Conservation (phyloP, 345 rosid genomes). For the Lepidium aucheri region DNA sequence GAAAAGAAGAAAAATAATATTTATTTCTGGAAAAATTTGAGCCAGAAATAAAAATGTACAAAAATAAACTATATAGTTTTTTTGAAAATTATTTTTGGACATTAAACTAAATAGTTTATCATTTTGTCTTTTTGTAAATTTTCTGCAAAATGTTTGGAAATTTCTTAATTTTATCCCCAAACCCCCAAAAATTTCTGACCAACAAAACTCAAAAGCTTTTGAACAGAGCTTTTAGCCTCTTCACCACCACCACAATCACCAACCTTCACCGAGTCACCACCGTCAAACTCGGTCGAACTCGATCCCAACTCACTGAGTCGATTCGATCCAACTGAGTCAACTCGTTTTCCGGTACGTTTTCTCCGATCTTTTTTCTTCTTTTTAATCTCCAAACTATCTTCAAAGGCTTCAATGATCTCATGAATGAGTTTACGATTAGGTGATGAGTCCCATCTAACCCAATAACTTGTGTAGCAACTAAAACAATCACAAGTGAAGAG, state of each 20-base stretch:
- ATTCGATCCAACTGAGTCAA: constrained; percentile 16
- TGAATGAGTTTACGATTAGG: constrained; percentile 62
- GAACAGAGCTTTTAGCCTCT: constrained; percentile 38
- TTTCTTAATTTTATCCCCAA: constrained; percentile 33
- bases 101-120: too few relatives aligned
- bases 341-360: constrained; percentile 23
- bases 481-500: constrained; percentile 56
- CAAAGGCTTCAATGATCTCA: constrained; percentile 58
- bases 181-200: constrained; percentile 62
- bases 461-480: constrained; percentile 63
- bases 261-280: constrained; percentile 18
- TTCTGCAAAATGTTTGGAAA: constrained; percentile 6
- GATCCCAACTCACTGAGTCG: constrained; percentile 23
- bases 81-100: too few relatives aligned
- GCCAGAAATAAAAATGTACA: constrained; percentile 3
- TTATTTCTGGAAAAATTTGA: not conserved
- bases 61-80: constrained; percentile 4
- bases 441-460: constrained; percentile 73
- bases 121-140: not conserved
- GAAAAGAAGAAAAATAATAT: too few relatives aligned
- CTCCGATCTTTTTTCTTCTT: constrained; percentile 36
- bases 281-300: constrained; percentile 3
- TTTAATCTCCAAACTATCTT: constrained; percentile 32
- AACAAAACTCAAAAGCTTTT: constrained; percentile 44
- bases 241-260: constrained; percentile 21